Base-by-base conservation (phyloP, 805 yeast genomes). In the Candida sithepensis region DNA sequence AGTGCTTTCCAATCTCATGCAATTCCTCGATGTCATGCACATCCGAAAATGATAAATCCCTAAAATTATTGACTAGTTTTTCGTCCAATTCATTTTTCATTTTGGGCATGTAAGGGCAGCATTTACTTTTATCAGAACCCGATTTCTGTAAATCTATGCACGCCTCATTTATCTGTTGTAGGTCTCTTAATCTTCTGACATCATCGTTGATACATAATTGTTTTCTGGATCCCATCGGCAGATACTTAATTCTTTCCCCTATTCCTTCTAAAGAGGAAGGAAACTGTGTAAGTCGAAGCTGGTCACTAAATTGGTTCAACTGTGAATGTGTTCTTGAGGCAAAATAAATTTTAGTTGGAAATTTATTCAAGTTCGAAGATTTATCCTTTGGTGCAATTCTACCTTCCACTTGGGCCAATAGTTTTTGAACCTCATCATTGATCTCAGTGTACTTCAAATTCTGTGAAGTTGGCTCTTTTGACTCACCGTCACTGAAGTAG, bases 281-380 rank as follows among this genome's bases (percentile, higher is more conserved):
- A 47, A 88, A 84, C 0, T 67, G 52, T 0, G 95, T 80, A 21
- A 85, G 58, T 39, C 71, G 61, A 34, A 91, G 65, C 56, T 92
- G 97, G 14, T 79, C 76, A 0, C 89, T 79, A 59, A 91, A 87
- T 60, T 91, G 98, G 33, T 73, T 72, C 40, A 91, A 69, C 61
- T 91, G 98, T 0, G 97, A 88, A 59, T 91, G 97, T 0, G 98
- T 91, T 64, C 98, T 71, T 2, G 97, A 88, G 0, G 96, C 75
- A 60, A 82, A 90, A 55, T 67, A 78, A 1, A 91, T 79, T 54
- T 82, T 78, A 0, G 70, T 57, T 0, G 78, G 71, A 36, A 70
- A 64, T 42, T 64, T 54, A 48, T 51, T 64, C 40, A 52, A 57
- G 36, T 16, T 53, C 53, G 50, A 47, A 30, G 50, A 42, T 32